Evolutionary conservation across 2,329 filamentous ascomycete species (phyloP).

Genomic region (Diaporthe sp.): DNA sequence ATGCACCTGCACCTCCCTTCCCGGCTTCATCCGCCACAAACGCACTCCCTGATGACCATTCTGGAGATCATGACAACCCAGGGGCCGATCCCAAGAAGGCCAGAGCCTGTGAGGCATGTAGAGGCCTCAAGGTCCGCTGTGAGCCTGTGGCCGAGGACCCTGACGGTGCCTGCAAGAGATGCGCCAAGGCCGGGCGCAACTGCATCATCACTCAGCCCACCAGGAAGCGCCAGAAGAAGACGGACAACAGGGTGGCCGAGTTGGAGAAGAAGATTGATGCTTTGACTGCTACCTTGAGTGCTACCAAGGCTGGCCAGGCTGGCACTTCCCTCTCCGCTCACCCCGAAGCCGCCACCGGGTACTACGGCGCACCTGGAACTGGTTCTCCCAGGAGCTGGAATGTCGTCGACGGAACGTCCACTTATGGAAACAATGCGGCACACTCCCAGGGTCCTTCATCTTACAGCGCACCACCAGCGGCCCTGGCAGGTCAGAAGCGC

Average conservation of each 20-base stretch:
- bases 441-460: slow-evolving; percentile 40
- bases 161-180: slow-evolving; percentile 79
- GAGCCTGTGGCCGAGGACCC: slow-evolving; percentile 77
- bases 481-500: slow-evolving; percentile 56
- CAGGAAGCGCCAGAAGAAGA: slow-evolving; percentile 90
- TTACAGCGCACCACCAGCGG: slow-evolving; percentile 44
- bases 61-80: slow-evolving; percentile 40
- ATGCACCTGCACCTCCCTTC: slow-evolving; percentile 23
- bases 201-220: slow-evolving; percentile 83
- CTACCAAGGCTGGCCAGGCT: slow-evolving; percentile 54
- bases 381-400: slow-evolving; percentile 35
- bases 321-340: slow-evolving; percentile 20
- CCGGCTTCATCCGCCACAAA: slow-evolving; percentile 36
- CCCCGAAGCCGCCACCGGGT: slow-evolving; percentile 36
- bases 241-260: slow-evolving; percentile 89
- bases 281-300: slow-evolving; percentile 83
- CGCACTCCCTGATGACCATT: slow-evolving; percentile 34
- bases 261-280: slow-evolving; percentile 94
- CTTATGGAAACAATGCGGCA: slow-evolving; percentile 21
- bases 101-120: slow-evolving; percentile 82
- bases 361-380: slow-evolving; percentile 38
- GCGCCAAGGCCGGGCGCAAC: slow-evolving; percentile 82
- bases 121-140: slow-evolving; percentile 86
- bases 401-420: slow-evolving; percentile 30
- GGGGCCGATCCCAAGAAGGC: slow-evolving; percentile 73